Conservation (phyloP, 345 rosid species). For the Linum tenue region DNA sequence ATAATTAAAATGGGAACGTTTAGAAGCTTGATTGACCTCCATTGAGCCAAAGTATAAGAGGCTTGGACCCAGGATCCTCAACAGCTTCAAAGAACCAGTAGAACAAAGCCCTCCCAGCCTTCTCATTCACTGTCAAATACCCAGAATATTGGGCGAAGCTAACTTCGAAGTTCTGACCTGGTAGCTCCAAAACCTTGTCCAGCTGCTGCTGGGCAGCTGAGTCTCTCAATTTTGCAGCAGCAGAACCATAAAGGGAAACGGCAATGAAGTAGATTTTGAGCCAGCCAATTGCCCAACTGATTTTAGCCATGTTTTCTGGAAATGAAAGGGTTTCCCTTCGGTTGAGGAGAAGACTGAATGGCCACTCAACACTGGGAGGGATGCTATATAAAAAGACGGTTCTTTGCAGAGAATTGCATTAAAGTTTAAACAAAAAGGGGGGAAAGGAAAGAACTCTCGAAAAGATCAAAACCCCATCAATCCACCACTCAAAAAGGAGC, state of each 20-base stretch:
- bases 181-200: conserved; percentile 52
- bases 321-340: too few relatives aligned
- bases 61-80: conserved; percentile 71
- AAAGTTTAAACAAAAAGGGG: background rate
- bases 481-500: background rate
- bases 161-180: conserved; percentile 60
- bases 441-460: background rate
- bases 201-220: conserved; percentile 39
- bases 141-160: conserved; percentile 72
- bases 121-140: conserved; percentile 53
- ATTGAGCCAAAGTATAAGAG: conserved; percentile 82
- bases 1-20: background rate
- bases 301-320: conserved; percentile 13
- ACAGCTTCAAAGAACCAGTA: conserved; percentile 79
- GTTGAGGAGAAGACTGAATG: too few relatives aligned
- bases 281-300: conserved; percentile 4
- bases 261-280: conserved; percentile 5
- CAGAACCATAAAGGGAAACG: conserved; percentile 15
- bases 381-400: too few relatives aligned
- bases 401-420: too few relatives aligned
- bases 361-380: too few relatives aligned
- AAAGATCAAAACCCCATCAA: background rate
- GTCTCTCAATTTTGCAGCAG: conserved; percentile 10
- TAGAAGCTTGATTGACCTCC: conserved; percentile 14
- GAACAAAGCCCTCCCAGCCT: conserved; percentile 63